Conservation (phyloP, 495 filamentous ascomycete genomes). For the Neurospora cerealis region DNA sequence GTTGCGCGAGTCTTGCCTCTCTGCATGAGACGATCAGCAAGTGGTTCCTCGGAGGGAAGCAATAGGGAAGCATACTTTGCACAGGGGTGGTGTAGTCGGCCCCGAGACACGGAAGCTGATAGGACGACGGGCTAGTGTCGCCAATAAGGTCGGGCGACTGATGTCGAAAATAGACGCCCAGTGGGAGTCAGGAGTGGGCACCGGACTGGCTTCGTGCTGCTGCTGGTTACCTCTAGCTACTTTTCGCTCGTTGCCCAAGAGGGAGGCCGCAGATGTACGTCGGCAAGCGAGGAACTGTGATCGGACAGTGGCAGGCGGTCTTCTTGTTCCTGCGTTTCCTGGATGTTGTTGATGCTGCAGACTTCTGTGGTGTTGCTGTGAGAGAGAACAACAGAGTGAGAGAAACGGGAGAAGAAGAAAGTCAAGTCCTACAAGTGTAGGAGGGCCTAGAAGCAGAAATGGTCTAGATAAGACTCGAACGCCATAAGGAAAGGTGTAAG, state of each 20-base stretch:
- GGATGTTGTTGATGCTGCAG: neutral
- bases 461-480: slow-evolving; percentile 7
- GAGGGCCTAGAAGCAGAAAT: slow-evolving; percentile 4
- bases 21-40: slow-evolving; percentile 31
- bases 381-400: neutral
- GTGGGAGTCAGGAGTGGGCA: slow-evolving; percentile 18
- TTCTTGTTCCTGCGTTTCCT: slow-evolving; percentile 12
- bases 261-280: slow-evolving; percentile 15
- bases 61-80: slow-evolving; percentile 16
- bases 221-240: slow-evolving; percentile 7
- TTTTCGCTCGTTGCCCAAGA: slow-evolving; percentile 9
- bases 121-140: slow-evolving; percentile 15
- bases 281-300: slow-evolving; percentile 7
- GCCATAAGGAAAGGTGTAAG: neutral
- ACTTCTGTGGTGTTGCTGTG: neutral
- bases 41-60: slow-evolving; percentile 14
- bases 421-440: neutral
- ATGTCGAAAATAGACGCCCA: slow-evolving; percentile 30
- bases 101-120: slow-evolving; percentile 17
- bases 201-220: slow-evolving; percentile 15
- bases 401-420: neutral
- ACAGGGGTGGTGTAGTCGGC: slow-evolving; percentile 12
- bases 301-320: slow-evolving; percentile 4
- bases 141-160: slow-evolving; percentile 26
- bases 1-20: slow-evolving; percentile 15